Conservation (phyloP, 2,329 filamentous ascomycete species). For the Ceratocystis diversiconidia region DNA sequence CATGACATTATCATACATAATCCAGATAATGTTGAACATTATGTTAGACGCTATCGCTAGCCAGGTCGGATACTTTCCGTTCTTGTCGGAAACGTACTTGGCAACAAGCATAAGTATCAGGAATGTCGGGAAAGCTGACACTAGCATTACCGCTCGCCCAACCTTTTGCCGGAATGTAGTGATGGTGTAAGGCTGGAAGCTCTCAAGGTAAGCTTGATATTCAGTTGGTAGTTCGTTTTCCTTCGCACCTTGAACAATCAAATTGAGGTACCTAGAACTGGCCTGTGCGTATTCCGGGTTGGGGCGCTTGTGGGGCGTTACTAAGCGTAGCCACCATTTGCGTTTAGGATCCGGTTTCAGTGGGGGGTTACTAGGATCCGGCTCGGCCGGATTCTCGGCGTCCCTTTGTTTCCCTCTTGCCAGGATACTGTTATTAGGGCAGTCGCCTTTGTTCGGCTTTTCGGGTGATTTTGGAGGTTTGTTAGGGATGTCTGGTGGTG, state of each 20-base stretch:
- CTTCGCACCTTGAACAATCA: conserved; percentile 62
- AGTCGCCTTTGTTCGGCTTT: conserved; percentile 12
- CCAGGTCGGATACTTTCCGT: conserved; percentile 57
- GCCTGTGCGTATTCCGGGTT: conserved; percentile 64
- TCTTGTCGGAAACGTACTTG: conserved; percentile 44
- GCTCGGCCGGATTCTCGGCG: conserved; percentile 18
- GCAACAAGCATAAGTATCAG: conserved; percentile 37
- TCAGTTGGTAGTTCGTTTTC: conserved; percentile 68
- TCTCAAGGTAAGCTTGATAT: conserved; percentile 60
- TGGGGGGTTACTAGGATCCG: conserved; percentile 16
- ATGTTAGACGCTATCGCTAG: conserved; percentile 32
- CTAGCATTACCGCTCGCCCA: conserved; percentile 48
- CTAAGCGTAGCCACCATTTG: conserved; percentile 35
- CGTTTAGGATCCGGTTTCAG: conserved; percentile 21
- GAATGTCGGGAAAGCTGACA: conserved; percentile 38
- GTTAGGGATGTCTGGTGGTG: conserved; percentile 23
- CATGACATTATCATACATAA: conserved; percentile 31
- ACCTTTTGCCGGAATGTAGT: conserved; percentile 53
- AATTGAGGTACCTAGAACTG: conserved; percentile 66
- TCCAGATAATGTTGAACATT: conserved; percentile 35
- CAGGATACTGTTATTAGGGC: background rate
- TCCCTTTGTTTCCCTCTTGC: conserved; percentile 6
- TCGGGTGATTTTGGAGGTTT: conserved; percentile 23
- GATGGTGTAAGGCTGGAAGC: conserved; percentile 54
- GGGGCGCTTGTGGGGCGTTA: conserved; percentile 38